These are phyloP conservation scores for Aspergillus sp. DNA, from an alignment of 2,329 filamentous ascomycete genomes.

Conservation along the genomic window DNA sequence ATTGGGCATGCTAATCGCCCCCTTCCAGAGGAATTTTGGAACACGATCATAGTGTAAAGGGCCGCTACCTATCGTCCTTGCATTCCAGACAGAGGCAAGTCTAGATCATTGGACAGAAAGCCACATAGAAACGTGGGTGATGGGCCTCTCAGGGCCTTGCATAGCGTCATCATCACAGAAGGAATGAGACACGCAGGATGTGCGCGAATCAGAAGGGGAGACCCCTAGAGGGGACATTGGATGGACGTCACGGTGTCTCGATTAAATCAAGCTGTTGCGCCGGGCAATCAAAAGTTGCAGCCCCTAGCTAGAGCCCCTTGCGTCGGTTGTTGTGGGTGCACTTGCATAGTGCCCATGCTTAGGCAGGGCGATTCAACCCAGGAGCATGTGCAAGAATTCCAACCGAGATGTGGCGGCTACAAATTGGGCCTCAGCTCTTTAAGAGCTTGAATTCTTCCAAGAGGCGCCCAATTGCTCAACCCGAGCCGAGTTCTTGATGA, in stretches of 20 bases:
- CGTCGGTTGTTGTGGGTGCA: slow-evolving; percentile 23
- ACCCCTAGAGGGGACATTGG: slow-evolving; percentile 17
- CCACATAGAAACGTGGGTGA: slow-evolving; percentile 34
- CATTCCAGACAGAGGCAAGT: slow-evolving; percentile 36
- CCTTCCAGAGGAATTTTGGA: slow-evolving; percentile 31
- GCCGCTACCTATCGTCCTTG: slow-evolving; percentile 34
- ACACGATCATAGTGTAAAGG: slow-evolving; percentile 23
- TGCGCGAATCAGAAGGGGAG: slow-evolving; percentile 14
- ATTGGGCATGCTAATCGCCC: slow-evolving; percentile 22
- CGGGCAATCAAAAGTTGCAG: slow-evolving; percentile 25
- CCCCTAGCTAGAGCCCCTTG: slow-evolving; percentile 30
- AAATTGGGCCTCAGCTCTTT: slow-evolving; percentile 10
- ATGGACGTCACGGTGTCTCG: slow-evolving; percentile 2
- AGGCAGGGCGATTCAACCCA: slow-evolving; percentile 18
- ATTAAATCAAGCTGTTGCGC: slow-evolving; percentile 19
- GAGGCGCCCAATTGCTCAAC: slow-evolving; percentile 8
- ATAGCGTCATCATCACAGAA: slow-evolving; percentile 31
- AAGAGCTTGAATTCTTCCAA: slow-evolving; percentile 14
- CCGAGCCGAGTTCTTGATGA: slow-evolving; percentile 4
- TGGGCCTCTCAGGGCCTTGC: slow-evolving; percentile 22
- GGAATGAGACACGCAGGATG: slow-evolving; percentile 34
- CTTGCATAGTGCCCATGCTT: slow-evolving; percentile 21
- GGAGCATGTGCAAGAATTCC: slow-evolving; percentile 19
- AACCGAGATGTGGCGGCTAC: slow-evolving; percentile 10
- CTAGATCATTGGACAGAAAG: slow-evolving; percentile 28